Conservation (phyloP, 2,329 filamentous ascomycete genomes). For the Penicillium sp. region DNA sequence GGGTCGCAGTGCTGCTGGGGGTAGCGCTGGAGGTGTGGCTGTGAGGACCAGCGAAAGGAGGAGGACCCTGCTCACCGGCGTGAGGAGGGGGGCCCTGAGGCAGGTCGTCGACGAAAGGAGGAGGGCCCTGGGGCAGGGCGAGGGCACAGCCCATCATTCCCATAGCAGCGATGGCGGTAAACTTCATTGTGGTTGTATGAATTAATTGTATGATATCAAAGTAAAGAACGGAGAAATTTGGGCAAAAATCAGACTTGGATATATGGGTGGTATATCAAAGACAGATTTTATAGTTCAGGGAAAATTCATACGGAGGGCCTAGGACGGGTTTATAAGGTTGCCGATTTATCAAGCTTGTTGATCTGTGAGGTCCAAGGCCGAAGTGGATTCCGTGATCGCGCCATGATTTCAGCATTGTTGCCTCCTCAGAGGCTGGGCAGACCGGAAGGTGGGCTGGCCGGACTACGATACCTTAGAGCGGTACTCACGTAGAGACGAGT, state of each 20-base stretch:
- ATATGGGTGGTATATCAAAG: slow-evolving; percentile 3
- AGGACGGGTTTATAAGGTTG: slow-evolving; percentile 15
- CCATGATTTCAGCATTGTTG: slow-evolving; percentile 15
- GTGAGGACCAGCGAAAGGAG: background rate
- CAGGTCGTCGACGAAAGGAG: background rate
- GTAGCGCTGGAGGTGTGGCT: background rate
- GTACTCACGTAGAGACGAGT: background rate
- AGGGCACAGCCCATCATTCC: slow-evolving; percentile 25
- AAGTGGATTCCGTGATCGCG: slow-evolving; percentile 16
- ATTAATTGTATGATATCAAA: background rate
- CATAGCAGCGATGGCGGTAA: slow-evolving; percentile 15
- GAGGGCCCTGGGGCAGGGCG: slow-evolving; percentile 16
- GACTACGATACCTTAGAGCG: background rate
- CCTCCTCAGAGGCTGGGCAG: slow-evolving; percentile 4
- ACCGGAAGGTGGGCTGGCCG: background rate
- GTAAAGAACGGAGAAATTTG: background rate
- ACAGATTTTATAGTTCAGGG: background rate
- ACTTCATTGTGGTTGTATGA: slow-evolving; percentile 17
- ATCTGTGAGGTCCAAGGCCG: background rate
- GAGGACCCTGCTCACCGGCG: background rate
- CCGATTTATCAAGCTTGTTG: background rate
- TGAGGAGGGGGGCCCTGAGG: background rate
- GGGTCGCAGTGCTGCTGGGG: background rate
- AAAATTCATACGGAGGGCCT: background rate
- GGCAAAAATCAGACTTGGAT: background rate